phyloP scores from a whole-genome alignment of 345 rosid genomes.

The Eucalyptus fibrosa region DNA sequence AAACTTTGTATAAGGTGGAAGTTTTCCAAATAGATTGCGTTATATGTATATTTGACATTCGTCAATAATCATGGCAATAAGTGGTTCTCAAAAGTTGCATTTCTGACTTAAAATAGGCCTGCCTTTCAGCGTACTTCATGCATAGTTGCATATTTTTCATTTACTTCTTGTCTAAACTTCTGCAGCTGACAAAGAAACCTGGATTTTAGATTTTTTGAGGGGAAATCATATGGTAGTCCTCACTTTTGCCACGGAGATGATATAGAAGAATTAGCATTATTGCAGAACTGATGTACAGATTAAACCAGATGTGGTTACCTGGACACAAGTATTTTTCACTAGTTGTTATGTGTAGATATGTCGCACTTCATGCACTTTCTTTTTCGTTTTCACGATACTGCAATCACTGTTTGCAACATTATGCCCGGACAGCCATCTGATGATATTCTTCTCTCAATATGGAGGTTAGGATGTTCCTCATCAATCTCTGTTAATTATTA shows the following conservation, averaged over 20 bases:
- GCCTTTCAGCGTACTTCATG: not conserved
- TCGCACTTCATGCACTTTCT: not conserved
- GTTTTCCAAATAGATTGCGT: not conserved
- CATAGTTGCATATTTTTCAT: not conserved
- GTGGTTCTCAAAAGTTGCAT: not conserved
- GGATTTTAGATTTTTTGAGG: not conserved
- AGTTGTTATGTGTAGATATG: not conserved
- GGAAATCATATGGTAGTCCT: not conserved
- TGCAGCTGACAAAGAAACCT: not conserved
- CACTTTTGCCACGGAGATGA: not conserved
- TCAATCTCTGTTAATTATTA: not conserved
- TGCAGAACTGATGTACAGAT: not conserved
- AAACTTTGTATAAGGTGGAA: not conserved
- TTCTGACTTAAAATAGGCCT: not conserved
- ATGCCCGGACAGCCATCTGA: not conserved
- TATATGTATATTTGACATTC: not conserved
- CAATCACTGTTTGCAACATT: not conserved
- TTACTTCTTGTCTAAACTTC: not conserved
- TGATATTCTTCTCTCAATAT: not conserved
- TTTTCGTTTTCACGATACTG: not conserved
- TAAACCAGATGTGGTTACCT: not conserved
- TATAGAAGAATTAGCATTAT: not conserved
- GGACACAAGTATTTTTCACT: not conserved
- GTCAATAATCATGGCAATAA: not conserved
- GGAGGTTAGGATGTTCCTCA: not conserved